phyloP scores from a whole-genome alignment of 2,329 filamentous ascomycete species.

The Sporothrix pseudoabietina region DNA sequence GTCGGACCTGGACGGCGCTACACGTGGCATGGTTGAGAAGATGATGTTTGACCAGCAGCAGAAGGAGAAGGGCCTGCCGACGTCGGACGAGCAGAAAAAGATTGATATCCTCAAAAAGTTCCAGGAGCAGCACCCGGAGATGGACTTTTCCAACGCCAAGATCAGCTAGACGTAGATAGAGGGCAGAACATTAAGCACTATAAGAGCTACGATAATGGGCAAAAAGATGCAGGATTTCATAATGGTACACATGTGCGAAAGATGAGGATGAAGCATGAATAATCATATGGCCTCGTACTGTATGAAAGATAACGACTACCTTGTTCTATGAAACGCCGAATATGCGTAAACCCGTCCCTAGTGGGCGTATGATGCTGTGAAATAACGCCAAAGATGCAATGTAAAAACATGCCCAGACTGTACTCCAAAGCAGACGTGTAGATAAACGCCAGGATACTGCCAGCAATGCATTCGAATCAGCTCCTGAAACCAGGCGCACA shows the following conservation, averaged over 20 bases:
- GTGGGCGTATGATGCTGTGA: not conserved
- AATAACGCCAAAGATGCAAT: not conserved
- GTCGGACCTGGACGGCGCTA: conserved; percentile 91
- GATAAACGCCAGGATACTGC: not conserved
- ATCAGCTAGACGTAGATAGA: conserved; percentile 50
- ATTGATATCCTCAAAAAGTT: conserved; percentile 90
- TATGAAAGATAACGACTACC: not conserved
- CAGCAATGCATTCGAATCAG: not conserved
- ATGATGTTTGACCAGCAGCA: conserved; percentile 99
- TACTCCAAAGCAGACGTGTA: not conserved
- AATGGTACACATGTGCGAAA: not conserved
- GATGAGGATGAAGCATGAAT: not conserved
- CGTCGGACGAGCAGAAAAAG: conserved; percentile 95
- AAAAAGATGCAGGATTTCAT: not conserved
- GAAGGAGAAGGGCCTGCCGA: conserved; percentile 88
- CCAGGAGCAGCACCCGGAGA: conserved; percentile 74
- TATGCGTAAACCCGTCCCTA: not conserved
- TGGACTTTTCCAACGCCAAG: conserved; percentile 73
- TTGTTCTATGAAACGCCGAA: not conserved
- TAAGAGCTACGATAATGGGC: not conserved
- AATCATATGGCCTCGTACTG: not conserved
- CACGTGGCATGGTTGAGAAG: conserved; percentile 97
- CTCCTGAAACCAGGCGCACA: not conserved
- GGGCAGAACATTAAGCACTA: not conserved
- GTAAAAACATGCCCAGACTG: not conserved